Evolutionary conservation across 345 rosid species (phyloP), one percentile per base, ranked within the genome.

Genomic region (Angophora floribunda): DNA sequence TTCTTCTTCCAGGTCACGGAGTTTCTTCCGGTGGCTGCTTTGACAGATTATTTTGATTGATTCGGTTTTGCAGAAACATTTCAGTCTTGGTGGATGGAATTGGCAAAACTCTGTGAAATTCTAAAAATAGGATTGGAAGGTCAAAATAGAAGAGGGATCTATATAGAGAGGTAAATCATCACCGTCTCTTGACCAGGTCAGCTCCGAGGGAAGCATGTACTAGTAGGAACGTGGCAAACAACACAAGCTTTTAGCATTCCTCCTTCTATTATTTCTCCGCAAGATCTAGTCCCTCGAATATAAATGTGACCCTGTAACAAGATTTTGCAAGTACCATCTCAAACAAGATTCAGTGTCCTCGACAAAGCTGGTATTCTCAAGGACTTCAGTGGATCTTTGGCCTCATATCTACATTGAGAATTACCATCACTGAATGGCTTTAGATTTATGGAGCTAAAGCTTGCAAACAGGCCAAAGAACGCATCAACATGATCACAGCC

Each of bases 181-280:
- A 11, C 50, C 67, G 44, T 52, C 70, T 32, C 50, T 87, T 87
- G 89, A 87, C 89, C 89, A 41, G 85, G 89, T 87, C 89, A 87
- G 85, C 51, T 52, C 47, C 32, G 21, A 78, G n/a, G 30, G 80
- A 30, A 85, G 85, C 88, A 53, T 55, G 5, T 47, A 41, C 47
- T 52, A 30, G 80, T 26, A 52, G 26, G 88, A 28, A 75, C 44
- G 84, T 70, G 86, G 85, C 70, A 79, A 50, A 79, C 82, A 32
- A 30, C 49, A 82, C 89, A 78, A 44, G 28, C 49, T 70, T 52
- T 87, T 75, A 75, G 84, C 84, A 75, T 75, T 19, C 49, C 4
- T 41, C 28, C 84, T 41, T 70, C 61, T 14, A 30, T 55, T 52
- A 52, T 51, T 55, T 30, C 26, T 17, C 45, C 21, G 36, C 24